phyloP scores from a whole-genome alignment of 306 rosid species.

The Begonia peltatifolia region DNA sequence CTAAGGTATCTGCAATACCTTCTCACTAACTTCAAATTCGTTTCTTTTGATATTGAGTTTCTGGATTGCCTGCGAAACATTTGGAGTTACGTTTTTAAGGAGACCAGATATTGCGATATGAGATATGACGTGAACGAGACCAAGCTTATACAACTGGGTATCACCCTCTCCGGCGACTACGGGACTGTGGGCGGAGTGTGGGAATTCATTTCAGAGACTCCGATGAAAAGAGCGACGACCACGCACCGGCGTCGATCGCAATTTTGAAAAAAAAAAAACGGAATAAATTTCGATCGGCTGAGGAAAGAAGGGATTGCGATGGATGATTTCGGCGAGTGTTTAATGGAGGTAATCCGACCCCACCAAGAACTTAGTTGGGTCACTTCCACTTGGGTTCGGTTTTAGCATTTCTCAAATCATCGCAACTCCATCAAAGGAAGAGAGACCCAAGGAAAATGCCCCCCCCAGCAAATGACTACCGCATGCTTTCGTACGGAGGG shows the following conservation, averaged over 20 bases:
- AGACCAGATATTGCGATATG: background rate
- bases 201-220: too few relatives aligned
- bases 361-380: background rate
- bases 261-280: too few relatives aligned
- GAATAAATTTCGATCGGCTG: background rate
- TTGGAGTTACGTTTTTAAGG: background rate
- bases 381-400: background rate
- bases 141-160: background rate
- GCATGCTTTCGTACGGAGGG: too few relatives aligned
- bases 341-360: background rate
- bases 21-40: background rate
- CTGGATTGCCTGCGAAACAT: background rate
- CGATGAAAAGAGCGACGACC: too few relatives aligned
- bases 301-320: background rate
- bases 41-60: background rate
- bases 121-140: background rate
- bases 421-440: too few relatives aligned
- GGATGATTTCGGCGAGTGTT: rapidly evolving
- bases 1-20: too few relatives aligned
- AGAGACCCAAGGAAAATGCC: too few relatives aligned
- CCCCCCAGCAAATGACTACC: too few relatives aligned
- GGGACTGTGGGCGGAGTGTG: background rate
- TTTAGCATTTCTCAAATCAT: too few relatives aligned
- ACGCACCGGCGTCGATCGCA: too few relatives aligned
- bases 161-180: background rate